Evolutionary conservation across 352 stramenopile genomes (phyloP), one percentile per base, ranked within the genome.

Genomic region (Pythium plurisporium): DNA sequence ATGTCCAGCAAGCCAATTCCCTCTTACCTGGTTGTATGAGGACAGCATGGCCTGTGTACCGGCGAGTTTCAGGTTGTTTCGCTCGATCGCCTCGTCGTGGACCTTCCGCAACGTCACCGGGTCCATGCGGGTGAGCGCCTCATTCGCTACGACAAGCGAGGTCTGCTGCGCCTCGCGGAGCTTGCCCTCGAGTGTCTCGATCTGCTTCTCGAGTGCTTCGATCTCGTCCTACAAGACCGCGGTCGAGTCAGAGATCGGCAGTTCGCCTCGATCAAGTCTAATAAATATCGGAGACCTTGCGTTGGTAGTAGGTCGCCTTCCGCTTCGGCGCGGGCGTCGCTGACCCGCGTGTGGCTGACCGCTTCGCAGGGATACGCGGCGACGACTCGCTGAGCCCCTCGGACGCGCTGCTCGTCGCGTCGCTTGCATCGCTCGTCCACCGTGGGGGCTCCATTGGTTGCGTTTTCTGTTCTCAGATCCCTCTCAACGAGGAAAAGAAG

Each of bases 281-380:
- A 38, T 38, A 10, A 38, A 38, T 10, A 38, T 43, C 36, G 36
- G 36, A 43, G 36, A 43, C 36, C 30, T 66, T 66, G 26, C 59
- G 59, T 17, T 46, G 23, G 31, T 66, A 66, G 38, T 66, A 66
- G 12, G 59, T 66, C 2, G 59, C 33, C 31, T 66, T 66, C 22
- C 59, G 59, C 51, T 66, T 66, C 27, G 50, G 37, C 40, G 37
- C 8, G 5, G 23, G 7, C 23, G 22, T 20, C 12, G 12, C 6
- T 4, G 22, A 34, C 30, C 31, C 8, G 29, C 25, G 43, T n/a
- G 29, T 47, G 19, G 34, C 6, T 40, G 11, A 17, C 4, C 34
- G 34, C 22, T 26, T 19, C 5, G 14, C 41, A 8, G 41, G 41
- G 6, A 48, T 23, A 7, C 25, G 20, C n/a, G 42, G 42, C 23